Conservation (phyloP, 2,329 filamentous ascomycete species). For the Fusarium tanahbumbuense region DNA sequence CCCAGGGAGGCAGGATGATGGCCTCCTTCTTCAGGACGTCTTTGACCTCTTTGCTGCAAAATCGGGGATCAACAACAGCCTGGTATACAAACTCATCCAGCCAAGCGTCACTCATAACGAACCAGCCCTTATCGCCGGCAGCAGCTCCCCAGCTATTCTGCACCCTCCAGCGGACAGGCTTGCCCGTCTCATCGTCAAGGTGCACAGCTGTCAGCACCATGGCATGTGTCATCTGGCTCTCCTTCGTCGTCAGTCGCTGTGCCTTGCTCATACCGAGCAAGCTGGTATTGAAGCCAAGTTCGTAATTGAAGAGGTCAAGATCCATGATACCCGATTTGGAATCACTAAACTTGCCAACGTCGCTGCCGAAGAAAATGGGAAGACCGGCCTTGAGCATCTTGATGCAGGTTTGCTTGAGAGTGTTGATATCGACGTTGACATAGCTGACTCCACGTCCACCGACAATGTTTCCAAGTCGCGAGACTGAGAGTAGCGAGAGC, state of each 20-base stretch:
- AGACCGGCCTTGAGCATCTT: constrained; percentile 81
- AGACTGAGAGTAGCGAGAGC: constrained; percentile 78
- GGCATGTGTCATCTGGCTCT: constrained; percentile 89
- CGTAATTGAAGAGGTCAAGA: constrained; percentile 78
- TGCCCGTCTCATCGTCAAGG: constrained; percentile 70
- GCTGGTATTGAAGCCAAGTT: constrained; percentile 83
- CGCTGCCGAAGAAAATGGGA: constrained; percentile 89
- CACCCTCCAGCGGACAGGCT: constrained; percentile 82
- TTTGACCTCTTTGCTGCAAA: constrained; percentile 72
- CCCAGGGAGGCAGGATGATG: constrained; percentile 79
- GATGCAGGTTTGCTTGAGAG: constrained; percentile 79
- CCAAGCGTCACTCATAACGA: constrained; percentile 87
- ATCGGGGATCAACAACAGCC: constrained; percentile 81
- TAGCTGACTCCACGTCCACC: constrained; percentile 82
- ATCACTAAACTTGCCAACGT: constrained; percentile 87
- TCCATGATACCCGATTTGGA: constrained; percentile 80
- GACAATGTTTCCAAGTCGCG: constrained; percentile 83
- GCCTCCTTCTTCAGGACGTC: constrained; percentile 79
- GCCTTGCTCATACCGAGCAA: constrained; percentile 82
- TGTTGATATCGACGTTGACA: constrained; percentile 80
- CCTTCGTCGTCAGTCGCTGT: constrained; percentile 76
- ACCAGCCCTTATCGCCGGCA: constrained; percentile 82
- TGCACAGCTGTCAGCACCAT: constrained; percentile 93
- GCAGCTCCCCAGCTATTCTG: constrained; percentile 85
- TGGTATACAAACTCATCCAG: constrained; percentile 88